Base-by-base conservation (phyloP, 2,329 filamentous ascomycete species). In the Rutstroemia sp. region DNA sequence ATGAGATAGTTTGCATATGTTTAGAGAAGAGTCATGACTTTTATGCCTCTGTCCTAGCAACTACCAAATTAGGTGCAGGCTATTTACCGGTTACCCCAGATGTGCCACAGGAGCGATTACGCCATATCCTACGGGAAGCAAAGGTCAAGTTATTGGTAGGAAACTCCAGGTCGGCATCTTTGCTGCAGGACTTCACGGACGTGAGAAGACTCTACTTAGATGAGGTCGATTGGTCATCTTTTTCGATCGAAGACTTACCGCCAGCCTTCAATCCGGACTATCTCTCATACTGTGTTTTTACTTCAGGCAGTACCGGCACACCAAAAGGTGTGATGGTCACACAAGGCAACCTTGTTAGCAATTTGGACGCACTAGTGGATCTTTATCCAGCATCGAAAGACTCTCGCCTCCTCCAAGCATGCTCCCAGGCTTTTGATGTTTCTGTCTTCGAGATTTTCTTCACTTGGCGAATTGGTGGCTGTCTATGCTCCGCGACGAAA, bases 361-460 rank as follows among this genome's bases (percentile, higher is more conserved):
- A 95, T 61, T 74, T 95, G n/a, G 75, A 81, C 18, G 76, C 81
- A 9, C 75, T 96, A 6, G 76, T 78, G 2, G 73, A 76, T 2
- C 73, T 88, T 0, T 95, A 95, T 65, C 87, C 88, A 0, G 73
- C 74, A 0, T 67, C 72, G 0, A 64, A 64, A 1, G 63, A 71
- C 1, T 57, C 67, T 0, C 79, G 83, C n/a, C 74, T 95, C 34
- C 74, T 96, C 0, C 91, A 95, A 70, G 83, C 88, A 2, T 95
- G 88, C 66, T 92, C 89, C 0, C 88, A 91, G 66, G 87, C 86
- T 0, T 95, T 95, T 66, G 89, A 95, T 66, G 85, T 95, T 2
- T 95, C 90, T 0, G 87, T 95, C 0, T 95, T 95, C 67, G 91
- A 95, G 66, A 92, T 95, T 14, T 92, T 95, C 69, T 95, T 90